Evolutionary conservation across 108 stramenopile species (phyloP).

Genomic region (Chaetoceros tenuissimus): DNA sequence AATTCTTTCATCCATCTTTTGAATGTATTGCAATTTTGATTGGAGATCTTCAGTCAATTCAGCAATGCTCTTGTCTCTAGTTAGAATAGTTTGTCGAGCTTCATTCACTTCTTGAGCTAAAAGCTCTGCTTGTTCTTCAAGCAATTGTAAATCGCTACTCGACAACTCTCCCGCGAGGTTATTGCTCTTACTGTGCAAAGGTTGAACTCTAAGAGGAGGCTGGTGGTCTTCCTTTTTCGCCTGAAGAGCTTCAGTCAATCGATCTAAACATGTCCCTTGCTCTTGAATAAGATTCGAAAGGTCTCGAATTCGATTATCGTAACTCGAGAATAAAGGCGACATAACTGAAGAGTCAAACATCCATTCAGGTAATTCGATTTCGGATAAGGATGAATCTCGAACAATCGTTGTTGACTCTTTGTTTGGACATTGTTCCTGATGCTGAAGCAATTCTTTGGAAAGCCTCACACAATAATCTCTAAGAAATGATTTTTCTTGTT

Average conservation of each 20-base stretch:
- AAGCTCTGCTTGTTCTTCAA: neutral
- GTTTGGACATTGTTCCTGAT: neutral
- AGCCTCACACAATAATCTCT: neutral
- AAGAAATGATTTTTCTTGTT: neutral
- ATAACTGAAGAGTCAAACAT: neutral
- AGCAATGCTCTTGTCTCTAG: neutral
- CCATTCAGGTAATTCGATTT: neutral
- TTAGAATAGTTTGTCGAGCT: neutral
- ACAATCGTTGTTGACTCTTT: neutral
- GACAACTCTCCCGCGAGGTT: too few species aligned
- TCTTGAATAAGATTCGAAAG: neutral
- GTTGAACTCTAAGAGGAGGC: too few species aligned
- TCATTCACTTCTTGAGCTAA: neutral
- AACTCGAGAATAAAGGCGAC: neutral
- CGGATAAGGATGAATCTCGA: neutral
- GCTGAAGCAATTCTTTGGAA: neutral
- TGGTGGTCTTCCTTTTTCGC: neutral
- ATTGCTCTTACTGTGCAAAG: too few species aligned
- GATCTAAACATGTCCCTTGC: neutral
- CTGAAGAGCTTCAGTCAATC: neutral
- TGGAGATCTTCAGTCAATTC: neutral
- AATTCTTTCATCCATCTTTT: constrained; percentile 2
- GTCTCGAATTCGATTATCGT: neutral
- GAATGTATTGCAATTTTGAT: neutral
- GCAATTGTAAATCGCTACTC: neutral